Conservation (phyloP, 768 basidiomycete species). For the Leccinum rimulosum region DNA sequence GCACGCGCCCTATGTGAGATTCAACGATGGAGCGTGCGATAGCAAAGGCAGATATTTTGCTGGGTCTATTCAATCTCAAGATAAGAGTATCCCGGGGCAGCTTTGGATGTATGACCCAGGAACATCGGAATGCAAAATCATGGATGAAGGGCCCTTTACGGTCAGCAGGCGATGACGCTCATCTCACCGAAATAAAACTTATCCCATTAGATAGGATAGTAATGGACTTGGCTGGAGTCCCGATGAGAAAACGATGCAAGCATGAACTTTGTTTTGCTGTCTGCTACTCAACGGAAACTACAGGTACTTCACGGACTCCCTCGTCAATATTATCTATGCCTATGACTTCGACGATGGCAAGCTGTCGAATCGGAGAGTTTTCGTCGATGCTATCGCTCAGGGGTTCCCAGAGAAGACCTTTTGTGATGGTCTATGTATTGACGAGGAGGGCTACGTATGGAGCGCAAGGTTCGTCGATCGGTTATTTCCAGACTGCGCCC, state of each 20-base stretch:
- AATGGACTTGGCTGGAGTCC: conserved; percentile 25
- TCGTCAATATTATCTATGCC: conserved; percentile 62
- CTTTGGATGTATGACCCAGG: conserved; percentile 59
- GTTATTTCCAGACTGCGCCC: conserved; percentile 5
- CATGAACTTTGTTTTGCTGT: conserved; percentile 3
- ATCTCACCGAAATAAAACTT: conserved; percentile 4
- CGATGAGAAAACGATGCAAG: conserved; percentile 21
- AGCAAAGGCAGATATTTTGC: conserved; percentile 62
- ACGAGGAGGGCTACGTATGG: conserved; percentile 63
- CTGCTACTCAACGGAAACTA: conserved; percentile 8
- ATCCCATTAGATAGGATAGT: conserved; percentile 8
- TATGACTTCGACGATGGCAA: conserved; percentile 53
- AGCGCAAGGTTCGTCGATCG: conserved; percentile 46
- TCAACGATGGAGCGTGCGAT: conserved; percentile 74
- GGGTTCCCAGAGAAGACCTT: conserved; percentile 50
- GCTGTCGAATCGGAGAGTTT: conserved; percentile 53
- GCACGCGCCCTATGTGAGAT: conserved; percentile 47
- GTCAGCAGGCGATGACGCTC: conserved; percentile 34
- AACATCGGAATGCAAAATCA: conserved; percentile 44
- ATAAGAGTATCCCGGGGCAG: conserved; percentile 50
- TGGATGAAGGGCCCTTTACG: conserved; percentile 66
- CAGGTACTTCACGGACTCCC: conserved; percentile 72
- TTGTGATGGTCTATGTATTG: conserved; percentile 67
- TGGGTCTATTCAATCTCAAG: conserved; percentile 55
- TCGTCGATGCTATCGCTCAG: conserved; percentile 54